Evolutionary conservation across 805 yeast genomes (phyloP), one percentile per base, ranked within the genome.

Genomic region (Tetrapisispora fleetii): DNA sequence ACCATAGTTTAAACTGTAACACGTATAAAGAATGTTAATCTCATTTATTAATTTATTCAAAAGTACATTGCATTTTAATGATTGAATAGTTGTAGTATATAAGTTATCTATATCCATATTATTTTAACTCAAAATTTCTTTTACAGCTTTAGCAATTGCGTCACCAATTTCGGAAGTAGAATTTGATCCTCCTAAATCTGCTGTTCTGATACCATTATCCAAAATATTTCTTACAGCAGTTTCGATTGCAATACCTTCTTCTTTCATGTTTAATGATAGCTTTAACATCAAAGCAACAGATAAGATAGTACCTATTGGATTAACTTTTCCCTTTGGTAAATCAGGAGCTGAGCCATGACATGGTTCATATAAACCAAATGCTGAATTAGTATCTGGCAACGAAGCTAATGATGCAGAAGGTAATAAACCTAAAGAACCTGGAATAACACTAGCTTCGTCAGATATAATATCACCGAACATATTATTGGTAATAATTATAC

Each of bases 261-360:
- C 79, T 51, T 77, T 78, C 62, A 88, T 70, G 65, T 87, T 82
- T 65, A 93, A 78, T 18, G 97, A 89, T 54, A 93, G 78, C 62
- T 91, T 80, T 71, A 93, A 78, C 98, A 93, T 93, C 95, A 93
- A 85, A 32, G 98, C 98, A 13, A 87, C 95, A 24, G 97, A 89
- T 61, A 93, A 77, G 58, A 91, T 90, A 22, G 97, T 87, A 46
- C 98, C 99, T 50, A 91, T 70, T 46, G 99, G 99, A 71, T 91
- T 91, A 50, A 90, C 99, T 71, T 86, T 84, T 66, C 88, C 87
- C 51, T 71, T 73, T 46, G 83, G 81, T 64, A 91, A 79, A 68
- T 91, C 99, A 46, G 99, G 99, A 35, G 99, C 99, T 43, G 96
- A 84, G 43, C 99, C 99, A 67, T 91, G 99, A 65, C 97, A 91